phyloP scores from a whole-genome alignment of 495 filamentous ascomycete species.

The Podospora pseudoanserina region DNA sequence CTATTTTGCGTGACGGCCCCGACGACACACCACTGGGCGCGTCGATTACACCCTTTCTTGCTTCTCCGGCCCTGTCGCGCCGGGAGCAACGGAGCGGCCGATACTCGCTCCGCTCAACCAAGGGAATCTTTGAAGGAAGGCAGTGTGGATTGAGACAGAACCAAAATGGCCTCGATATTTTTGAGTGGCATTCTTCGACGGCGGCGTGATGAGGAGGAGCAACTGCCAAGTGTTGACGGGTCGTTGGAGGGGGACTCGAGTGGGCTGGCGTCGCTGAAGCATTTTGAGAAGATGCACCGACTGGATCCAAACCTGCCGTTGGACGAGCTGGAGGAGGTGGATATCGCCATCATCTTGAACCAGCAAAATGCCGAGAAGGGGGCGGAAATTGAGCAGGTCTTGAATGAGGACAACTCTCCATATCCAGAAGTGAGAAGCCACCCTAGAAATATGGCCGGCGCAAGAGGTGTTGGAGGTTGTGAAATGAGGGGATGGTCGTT shows the following conservation, averaged over 20 bases:
- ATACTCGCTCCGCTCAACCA: not conserved
- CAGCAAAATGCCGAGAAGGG: slow-evolving; percentile 51
- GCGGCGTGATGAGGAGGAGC: slow-evolving; percentile 24
- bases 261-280: slow-evolving; percentile 37
- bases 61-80: slow-evolving; percentile 24
- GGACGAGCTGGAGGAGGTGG: slow-evolving; percentile 58
- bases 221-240: slow-evolving; percentile 29
- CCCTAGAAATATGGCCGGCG: not conserved
- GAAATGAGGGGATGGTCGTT: not conserved
- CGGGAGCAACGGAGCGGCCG: slow-evolving; percentile 22
- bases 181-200: slow-evolving; percentile 27
- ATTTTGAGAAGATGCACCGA: slow-evolving; percentile 58
- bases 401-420: slow-evolving; percentile 63
- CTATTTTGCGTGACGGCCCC: slow-evolving; percentile 6
- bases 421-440: slow-evolving; percentile 57
- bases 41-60: slow-evolving; percentile 15
- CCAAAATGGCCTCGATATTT: slow-evolving; percentile 18
- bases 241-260: slow-evolving; percentile 30
- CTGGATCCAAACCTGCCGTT: slow-evolving; percentile 68
- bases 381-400: slow-evolving; percentile 51
- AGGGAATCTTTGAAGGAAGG: not conserved
- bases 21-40: slow-evolving; percentile 10
- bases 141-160: not conserved
- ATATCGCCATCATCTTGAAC: slow-evolving; percentile 56
- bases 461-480: slow-evolving; percentile 25